Percentiles rank a stretch among this genome's conserved stretches.
Evolutionary conservation across 2,329 filamentous ascomycete species (phyloP).

Genomic region (Arthrobotrys entomopaga): DNA sequence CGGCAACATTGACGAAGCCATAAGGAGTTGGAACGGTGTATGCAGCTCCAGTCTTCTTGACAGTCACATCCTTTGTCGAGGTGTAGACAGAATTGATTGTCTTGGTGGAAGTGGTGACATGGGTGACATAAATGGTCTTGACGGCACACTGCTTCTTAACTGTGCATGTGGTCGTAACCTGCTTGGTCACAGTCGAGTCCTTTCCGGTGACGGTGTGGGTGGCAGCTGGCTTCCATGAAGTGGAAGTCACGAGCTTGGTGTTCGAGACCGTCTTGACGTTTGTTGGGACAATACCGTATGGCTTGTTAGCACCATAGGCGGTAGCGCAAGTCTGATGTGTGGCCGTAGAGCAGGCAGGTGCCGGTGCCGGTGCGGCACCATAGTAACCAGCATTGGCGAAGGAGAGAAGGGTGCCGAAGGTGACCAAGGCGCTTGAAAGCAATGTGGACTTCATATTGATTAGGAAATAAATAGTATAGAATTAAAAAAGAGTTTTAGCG

Average conservation of each 20-base stretch:
- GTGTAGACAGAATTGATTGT: constrained; percentile 1
- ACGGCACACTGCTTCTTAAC: constrained; percentile 8
- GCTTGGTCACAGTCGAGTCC: constrained; percentile 2
- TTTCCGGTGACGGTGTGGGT: constrained; percentile 11
- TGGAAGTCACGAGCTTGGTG: background rate
- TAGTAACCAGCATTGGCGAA: constrained; percentile 3
- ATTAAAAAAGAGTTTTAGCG: background rate
- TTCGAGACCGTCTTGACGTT: background rate
- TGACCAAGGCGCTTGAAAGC: constrained; percentile 7
- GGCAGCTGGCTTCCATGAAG: constrained; percentile 1
- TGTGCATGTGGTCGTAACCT: constrained; percentile 3
- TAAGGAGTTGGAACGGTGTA: constrained; percentile 23
- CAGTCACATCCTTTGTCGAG: constrained; percentile 1
- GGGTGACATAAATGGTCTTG: constrained; percentile 12
- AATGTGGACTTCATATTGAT: constrained; percentile 20
- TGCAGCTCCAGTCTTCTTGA: background rate
- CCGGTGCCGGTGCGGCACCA: background rate
- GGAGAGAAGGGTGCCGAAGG: background rate
- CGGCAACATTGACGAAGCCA: constrained; percentile 29
- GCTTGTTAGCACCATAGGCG: background rate
- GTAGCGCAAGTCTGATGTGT: constrained; percentile 10
- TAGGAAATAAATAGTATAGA: background rate
- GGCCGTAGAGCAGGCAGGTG: background rate
- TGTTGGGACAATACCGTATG: background rate
- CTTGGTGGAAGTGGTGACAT: background rate